Evolutionary conservation across 2,329 filamentous ascomycete genomes (phyloP), one percentile per base, ranked within the genome.

Genomic region (Ascosphaera apis): DNA sequence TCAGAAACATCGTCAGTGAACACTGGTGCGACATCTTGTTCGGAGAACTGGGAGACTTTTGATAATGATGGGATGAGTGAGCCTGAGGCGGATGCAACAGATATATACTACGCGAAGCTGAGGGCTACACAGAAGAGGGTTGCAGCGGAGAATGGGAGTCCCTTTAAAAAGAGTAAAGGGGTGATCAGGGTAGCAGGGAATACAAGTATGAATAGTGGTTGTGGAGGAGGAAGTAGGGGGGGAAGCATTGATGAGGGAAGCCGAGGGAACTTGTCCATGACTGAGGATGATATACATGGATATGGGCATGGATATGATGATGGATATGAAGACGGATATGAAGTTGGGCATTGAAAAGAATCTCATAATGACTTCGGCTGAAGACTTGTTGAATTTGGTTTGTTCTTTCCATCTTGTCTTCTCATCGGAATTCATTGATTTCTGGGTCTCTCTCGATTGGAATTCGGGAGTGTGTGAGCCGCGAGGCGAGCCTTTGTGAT

Each of bases 11-110:
- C 80, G 2, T 60, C 60, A 2, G 57, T 61, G 15, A 60, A 59
- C n/a, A 81, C 77, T 1, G 33, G 25, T 13, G 66, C 65, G 15
- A 65, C 78, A 17, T 82, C 79, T 3, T 81, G 80, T 1, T 91
- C 81, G 3, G 86, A 95, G 56, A 95, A 95, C 53, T 95, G 86
- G 86, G 86, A 95, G 56, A 92, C 84, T 7, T 95, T 88, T 47
- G 84, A 88, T 46, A 81, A 91, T 52, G 72, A 67, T 44, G 82
- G 76, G 41, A 76, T 82, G 47, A 70, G 75, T 0, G 78, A 82
- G 47, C 64, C 66, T 0, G 79, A 86, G 50, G 61, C 62, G 16
- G 83, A 92, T 50, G 69, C 68, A 0, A 74, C 73, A 3, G 80
- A 88, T 41, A 66, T 71, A 7, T 91, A 91, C 54, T 81, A 81